Evolutionary conservation across 2,329 filamentous ascomycete species (phyloP), one percentile per base, ranked within the genome.

Genomic region (Neurospora sp.): DNA sequence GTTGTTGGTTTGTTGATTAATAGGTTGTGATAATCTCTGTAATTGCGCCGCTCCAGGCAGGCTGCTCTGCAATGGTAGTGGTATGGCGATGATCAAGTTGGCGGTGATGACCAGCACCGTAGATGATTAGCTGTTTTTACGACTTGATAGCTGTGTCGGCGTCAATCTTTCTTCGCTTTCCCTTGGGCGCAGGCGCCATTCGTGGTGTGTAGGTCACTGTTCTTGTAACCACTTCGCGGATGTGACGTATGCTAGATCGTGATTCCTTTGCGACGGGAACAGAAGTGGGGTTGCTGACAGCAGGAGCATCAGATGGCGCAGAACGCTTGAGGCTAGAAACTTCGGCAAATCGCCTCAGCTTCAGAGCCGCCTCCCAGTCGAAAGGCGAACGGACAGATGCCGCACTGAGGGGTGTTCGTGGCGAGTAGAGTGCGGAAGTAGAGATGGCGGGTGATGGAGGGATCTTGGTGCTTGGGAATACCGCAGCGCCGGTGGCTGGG

Each of bases 161-260:
- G 73, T 86, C 83, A 67, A 85, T 80, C 84, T 92, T 96, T 82
- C 94, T 90, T 82, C 93, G 89, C 86, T 97, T 98, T 73, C 94
- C 94, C 80, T 94, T 94, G 8, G 93, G 95, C 43, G 94, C 93
- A 33, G 94, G 92, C 74, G 93, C 92, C 82, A 98, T 92, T 74
- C 90, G 85, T 72, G 89, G 91, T 78, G 92, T 97, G 81, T 96
- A 97, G 52, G 92, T 97, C 71, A 97, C 92, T 17, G 93, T 97
- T 75, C 93, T 87, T n/a, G 94, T 97, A 68, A 97, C 92, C 4
- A 97, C 93, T 79, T 97, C 93, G 69, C 92, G 86, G 70, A 97
- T 93, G 77, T 91, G 86, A 71, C 89, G 87, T 70, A 89, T 84
- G 75, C 85, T 89, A 39, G 89, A 88, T 74, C 85, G 86, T 52